Base-by-base conservation (phyloP, 441 rosid genomes). In the Adansonia grandidieri region DNA sequence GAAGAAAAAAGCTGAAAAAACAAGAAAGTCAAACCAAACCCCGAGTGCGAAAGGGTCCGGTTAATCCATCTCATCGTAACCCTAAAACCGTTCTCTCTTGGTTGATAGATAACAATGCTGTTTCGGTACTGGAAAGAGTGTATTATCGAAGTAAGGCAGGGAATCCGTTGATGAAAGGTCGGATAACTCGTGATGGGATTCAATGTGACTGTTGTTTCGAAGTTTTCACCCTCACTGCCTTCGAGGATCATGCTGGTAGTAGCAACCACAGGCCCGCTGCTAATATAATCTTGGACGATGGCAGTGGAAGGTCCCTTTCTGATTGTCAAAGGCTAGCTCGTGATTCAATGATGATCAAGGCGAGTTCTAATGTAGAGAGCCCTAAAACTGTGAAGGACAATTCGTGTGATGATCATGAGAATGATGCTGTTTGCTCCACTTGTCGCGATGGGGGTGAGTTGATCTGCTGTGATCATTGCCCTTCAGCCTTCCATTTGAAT, bases 401-500 rank as follows among this genome's bases (percentile, higher is more conserved):
- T n/a, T 66, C 69, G 11, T 5, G 5, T 7, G 15, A 78, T 62
- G 15, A 78, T 62, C 72, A 78, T 2, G 69, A 20, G 64, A 84
- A 76, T 53, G 88, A 85, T 58, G 75, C 54, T 0, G 79, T 88
- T 11, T 95, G 97, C 60, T 86, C 90, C 11, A 79, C 87, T 63
- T 93, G 97, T 69, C 86, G 54, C 5, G 37, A 69, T 1, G 97
- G 90, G 17, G 97, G 96, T 8, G 87, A 89, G 1, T 78, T 93
- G 17, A 44, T 93, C 40, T 71, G 88, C 10, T 92, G 94, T 32
- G 96, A 93, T 81, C 65, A 68, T 2, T 92, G 97, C 69, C 97
- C 92, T 6, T 77, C 94, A 32, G 77, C 93, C 0, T 93, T 85
- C 80, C 98, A 95, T 56, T 48, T 80, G 19, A 73, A 81, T 63